phyloP scores from a whole-genome alignment of 805 yeast species.

The Starmerella floris region DNA sequence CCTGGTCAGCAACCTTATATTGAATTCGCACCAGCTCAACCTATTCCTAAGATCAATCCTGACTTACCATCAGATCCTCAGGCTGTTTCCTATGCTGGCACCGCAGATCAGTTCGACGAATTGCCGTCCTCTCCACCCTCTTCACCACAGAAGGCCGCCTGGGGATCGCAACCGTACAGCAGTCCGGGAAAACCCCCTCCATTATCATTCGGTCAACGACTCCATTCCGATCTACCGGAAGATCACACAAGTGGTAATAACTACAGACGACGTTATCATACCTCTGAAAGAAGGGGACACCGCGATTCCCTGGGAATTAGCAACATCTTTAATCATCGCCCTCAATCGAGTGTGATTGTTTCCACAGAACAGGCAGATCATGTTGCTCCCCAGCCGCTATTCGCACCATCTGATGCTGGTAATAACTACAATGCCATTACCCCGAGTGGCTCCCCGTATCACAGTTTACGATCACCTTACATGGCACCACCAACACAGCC shows the following conservation, averaged over 20 bases:
- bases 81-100: not conserved
- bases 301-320: slow-evolving; percentile 18
- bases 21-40: not conserved
- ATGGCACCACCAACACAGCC: slow-evolving; percentile 1
- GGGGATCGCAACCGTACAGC: not conserved
- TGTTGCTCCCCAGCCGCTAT: too few species aligned
- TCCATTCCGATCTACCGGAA: too few species aligned
- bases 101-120: slow-evolving; percentile 6
- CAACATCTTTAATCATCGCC: slow-evolving; percentile 6
- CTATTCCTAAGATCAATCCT: not conserved
- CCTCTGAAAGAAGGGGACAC: too few species aligned
- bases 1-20: not conserved
- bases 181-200: too few species aligned
- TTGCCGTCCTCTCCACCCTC: slow-evolving; percentile 22
- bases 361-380: too few species aligned
- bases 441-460: too few species aligned
- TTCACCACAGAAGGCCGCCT: slow-evolving; percentile 14
- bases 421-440: too few species aligned
- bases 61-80: slow-evolving; percentile 2
- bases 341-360: slow-evolving; percentile 7
- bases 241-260: too few species aligned
- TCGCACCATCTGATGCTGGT: too few species aligned
- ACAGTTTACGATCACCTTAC: not conserved
- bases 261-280: too few species aligned
- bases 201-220: too few species aligned